phyloP scores from a whole-genome alignment of 2,329 filamentous ascomycete species.

The Nemania sp. region DNA sequence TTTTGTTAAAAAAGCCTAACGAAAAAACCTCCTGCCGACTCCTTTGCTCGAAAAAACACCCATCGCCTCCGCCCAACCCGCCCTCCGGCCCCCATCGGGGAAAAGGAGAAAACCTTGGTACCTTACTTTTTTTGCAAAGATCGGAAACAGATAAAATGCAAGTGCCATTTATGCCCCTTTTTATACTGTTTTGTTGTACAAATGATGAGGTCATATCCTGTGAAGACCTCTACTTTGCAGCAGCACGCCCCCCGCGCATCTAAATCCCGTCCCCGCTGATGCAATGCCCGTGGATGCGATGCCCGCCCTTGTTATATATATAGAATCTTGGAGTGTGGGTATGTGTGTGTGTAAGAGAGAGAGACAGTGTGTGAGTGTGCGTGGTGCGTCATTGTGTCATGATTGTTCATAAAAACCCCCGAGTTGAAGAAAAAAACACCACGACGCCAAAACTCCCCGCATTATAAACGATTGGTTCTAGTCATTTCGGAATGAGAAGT shows the following conservation, averaged over 20 bases:
- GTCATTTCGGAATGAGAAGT: conserved; percentile 30
- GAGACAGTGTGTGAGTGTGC: too few species aligned
- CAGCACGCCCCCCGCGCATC: conserved; percentile 38
- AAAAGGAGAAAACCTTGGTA: too few species aligned
- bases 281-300: conserved; percentile 20
- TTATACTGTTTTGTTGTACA: conserved; percentile 35
- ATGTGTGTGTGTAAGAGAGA: too few species aligned
- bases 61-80: too few species aligned
- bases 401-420: conserved; percentile 24
- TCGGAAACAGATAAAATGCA: too few species aligned
- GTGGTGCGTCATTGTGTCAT: conserved; percentile 29
- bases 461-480: conserved; percentile 28
- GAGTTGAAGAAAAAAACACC: conserved; percentile 26
- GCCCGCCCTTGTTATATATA: conserved; percentile 32
- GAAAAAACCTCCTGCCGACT: too few species aligned
- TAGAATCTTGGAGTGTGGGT: conserved; percentile 18
- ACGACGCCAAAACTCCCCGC: conserved; percentile 38
- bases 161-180: conserved; percentile 7
- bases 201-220: conserved; percentile 29
- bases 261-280: conserved; percentile 38
- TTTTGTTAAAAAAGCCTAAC: too few species aligned
- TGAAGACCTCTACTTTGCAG: conserved; percentile 33
- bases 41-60: too few species aligned
- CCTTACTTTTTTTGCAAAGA: too few species aligned
- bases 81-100: too few species aligned